phyloP scores from a whole-genome alignment of 2,329 filamentous ascomycete species.

The Drechmeria coniospora region DNA sequence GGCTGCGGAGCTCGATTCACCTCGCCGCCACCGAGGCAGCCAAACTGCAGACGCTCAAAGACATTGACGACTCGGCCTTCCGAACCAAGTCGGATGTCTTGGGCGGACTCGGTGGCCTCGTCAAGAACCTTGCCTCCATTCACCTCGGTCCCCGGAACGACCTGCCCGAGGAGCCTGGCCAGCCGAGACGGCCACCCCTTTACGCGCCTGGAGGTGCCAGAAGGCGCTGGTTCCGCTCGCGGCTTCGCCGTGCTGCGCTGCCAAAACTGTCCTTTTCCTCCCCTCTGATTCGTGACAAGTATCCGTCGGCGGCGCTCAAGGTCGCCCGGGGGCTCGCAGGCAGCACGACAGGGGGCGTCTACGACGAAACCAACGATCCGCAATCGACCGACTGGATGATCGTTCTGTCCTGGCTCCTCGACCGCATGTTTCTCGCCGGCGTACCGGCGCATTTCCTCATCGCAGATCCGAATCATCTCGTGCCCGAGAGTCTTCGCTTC shows the following conservation, averaged over 20 bases:
- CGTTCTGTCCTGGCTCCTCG: slow-evolving; percentile 20
- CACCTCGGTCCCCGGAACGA: not conserved
- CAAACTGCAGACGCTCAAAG: slow-evolving; percentile 2
- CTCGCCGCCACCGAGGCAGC: not conserved
- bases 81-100: slow-evolving; percentile 3
- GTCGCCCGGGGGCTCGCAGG: slow-evolving; percentile 1
- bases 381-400: slow-evolving; percentile 20
- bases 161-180: no score
- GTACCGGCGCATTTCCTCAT: slow-evolving; percentile 26
- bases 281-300: slow-evolving; percentile 1
- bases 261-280: slow-evolving; percentile 1
- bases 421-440: slow-evolving; percentile 18
- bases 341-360: slow-evolving; percentile 1
- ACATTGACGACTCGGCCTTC: slow-evolving; percentile 1
- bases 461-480: slow-evolving; percentile 19
- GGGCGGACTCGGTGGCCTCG: not conserved
- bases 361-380: slow-evolving; percentile 14
- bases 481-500: slow-evolving; percentile 23
- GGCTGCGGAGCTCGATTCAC: slow-evolving; percentile 1
- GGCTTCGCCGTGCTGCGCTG: not conserved
- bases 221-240: slow-evolving; percentile 2
- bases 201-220: slow-evolving; percentile 1
- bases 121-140: slow-evolving; percentile 1
- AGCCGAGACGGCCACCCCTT: not conserved
- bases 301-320: slow-evolving; percentile 1